Evolutionary conservation across 2,329 filamentous ascomycete genomes (phyloP), one percentile per base, ranked within the genome.

Genomic region (Paraconiothyrium sp.): DNA sequence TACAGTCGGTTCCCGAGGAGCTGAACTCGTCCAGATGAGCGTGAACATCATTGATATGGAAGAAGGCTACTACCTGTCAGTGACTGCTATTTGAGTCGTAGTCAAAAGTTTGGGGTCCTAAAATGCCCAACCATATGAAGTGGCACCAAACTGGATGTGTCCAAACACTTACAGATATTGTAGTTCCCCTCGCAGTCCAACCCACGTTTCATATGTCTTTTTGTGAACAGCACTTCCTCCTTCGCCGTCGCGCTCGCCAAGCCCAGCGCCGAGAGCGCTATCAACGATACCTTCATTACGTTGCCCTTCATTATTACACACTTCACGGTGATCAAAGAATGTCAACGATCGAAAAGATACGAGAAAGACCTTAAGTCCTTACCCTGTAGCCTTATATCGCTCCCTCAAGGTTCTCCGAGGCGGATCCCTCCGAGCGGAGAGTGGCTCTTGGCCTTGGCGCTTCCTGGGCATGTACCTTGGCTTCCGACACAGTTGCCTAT

Each of bases 1-100:
- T 84, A 79, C 88, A 90, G 76, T 90, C 87, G 11, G 86, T 85
- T 58, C 88, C 88, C 0, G 86, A 86, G 14, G 84, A 83, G 32
- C 84, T 80, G 76, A 87, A 90, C 74, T 90, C 78, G 71, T 90
- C 88, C 20, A 90, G 80, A 72, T 90, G 89, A 14, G 89, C 84
- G 72, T 90, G 89, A 14, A 90, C 86, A 72, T 90, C 88, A 71
- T 90, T 90, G 81, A 90, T 83, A 74, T 90, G 89, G 78, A 89
- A 90, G 79, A 90, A 89, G 7, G 88, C 75, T 77, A 11, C 5
- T n/a, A 61, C 57, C 57, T 50, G 44, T 50, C 4, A 50, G 20
- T 35, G 27, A 7, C 1, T 30, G 13, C 11, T 7, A 6, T 30
- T 30, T 30, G 27, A 6, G 6, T 30, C 2, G 27, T 30, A 30